Evolutionary conservation across 805 yeast species (phyloP), one percentile per base, ranked within the genome.

Genomic region (Metschnikowia anglica): DNA sequence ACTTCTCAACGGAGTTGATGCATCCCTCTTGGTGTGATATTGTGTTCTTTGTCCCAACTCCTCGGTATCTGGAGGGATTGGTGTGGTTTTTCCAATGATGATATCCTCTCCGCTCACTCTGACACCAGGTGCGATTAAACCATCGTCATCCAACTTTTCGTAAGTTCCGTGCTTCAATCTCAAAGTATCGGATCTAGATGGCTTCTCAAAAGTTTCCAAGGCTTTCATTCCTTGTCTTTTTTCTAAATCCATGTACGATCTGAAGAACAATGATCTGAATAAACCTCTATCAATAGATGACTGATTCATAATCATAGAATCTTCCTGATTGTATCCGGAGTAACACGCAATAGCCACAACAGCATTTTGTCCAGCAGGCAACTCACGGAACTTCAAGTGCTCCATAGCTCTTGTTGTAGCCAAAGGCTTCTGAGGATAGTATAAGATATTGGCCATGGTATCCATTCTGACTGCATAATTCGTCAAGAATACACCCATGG

Each of bases 221-320:
- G 93, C 93, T 37, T 95, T 85, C 95, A 95, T 95, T 70, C 99
- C 99, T 59, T 89, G 91, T 64, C 97, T 83, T 69, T 95, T 87
- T 65, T 93, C 99, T 68, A 91, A 96, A 65, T 93, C 99, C 96
- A 91, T 90, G 65, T 93, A 93, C 2, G 98, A 88, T 66, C 99
- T 79, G 76, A 90, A 93, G 72, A 91, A 93, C 61, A 93, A 75
- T 9, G 97, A 89, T 69, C 99, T 77, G 76, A 93, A 93, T 58
- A 93, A 73, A 43, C 99, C 99, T 60, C 98, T 77, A 67, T 93
- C 99, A 62, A 93, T 93, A 27, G 96, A 87, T 9, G 96, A 85
- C 73, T 93, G 99, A 66, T 93, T 93, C 99, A 93, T 93, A 73
- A 93, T 93, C 93, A 93, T 88, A 31, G 99, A 93, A 85, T 93